These are phyloP conservation scores for Linaria vulgaris DNA, from an alignment of 257 asterid genomes.

Conservation along the genomic window DNA sequence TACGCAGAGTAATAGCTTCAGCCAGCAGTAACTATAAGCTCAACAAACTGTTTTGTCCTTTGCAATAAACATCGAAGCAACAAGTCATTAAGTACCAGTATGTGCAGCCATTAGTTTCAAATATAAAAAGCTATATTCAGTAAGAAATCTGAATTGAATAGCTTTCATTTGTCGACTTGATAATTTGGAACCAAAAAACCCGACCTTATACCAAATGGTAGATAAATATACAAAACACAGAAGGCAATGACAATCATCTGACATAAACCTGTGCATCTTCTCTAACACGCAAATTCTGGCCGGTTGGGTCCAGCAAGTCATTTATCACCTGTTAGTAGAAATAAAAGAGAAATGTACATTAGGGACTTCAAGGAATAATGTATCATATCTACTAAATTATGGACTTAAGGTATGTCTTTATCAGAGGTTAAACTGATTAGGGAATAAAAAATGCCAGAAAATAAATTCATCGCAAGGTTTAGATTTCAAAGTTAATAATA, in stretches of 20 bases:
- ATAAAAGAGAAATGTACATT: constrained; percentile 14
- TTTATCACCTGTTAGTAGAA: constrained; percentile 71
- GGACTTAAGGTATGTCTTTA: constrained; percentile 13
- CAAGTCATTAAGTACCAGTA: neutral
- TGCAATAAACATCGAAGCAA: constrained; percentile 13
- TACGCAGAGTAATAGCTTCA: constrained; percentile 18
- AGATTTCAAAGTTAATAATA: constrained; percentile 8
- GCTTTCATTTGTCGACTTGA: constrained; percentile 8
- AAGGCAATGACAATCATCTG: constrained; percentile 18
- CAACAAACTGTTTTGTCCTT: neutral
- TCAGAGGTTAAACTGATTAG: constrained; percentile 19
- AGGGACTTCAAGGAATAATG: constrained; percentile 12
- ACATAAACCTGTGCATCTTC: constrained; percentile 89
- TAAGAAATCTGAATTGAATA: neutral
- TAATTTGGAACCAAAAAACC: neutral
- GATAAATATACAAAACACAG: constrained; percentile 4
- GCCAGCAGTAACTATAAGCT: constrained; percentile 2
- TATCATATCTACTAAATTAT: neutral
- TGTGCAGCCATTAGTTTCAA: neutral
- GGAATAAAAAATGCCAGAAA: constrained; percentile 6
- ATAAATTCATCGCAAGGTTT: neutral
- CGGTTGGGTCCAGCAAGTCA: constrained; percentile 97
- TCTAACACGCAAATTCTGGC: constrained; percentile 95
- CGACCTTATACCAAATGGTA: constrained; percentile 16
- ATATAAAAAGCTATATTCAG: no score